These are phyloP conservation scores for Lyophyllum semitale DNA, from an alignment of 768 basidiomycete species.

Conservation along the genomic window DNA sequence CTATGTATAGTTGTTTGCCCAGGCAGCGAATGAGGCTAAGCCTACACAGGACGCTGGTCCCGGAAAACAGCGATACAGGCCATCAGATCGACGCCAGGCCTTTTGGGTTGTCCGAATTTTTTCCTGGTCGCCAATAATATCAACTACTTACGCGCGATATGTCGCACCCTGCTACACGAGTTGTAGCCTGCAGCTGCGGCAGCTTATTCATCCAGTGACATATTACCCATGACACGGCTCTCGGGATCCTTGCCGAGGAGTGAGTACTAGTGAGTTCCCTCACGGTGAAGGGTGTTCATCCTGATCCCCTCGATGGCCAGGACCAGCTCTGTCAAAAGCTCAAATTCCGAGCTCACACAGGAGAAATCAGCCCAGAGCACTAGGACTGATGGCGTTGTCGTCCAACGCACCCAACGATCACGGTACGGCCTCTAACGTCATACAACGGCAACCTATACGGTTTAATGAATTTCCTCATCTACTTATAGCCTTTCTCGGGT, in stretches of 20 bases:
- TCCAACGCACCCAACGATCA: slow-evolving; percentile 12
- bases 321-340: background rate
- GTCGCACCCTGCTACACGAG: no score
- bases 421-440: slow-evolving; percentile 5
- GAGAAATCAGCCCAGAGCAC: background rate
- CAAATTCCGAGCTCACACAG: slow-evolving; percentile 2
- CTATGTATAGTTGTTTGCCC: no score
- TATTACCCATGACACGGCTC: background rate
- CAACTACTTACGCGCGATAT: no score
- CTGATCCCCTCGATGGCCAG: slow-evolving; percentile 8
- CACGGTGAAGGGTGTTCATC: background rate
- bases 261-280: background rate
- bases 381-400: background rate
- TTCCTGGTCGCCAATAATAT: no score
- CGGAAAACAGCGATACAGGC: no score
- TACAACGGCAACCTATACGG: background rate
- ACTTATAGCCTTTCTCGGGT: slow-evolving; percentile 34
- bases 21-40: no score
- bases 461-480: background rate
- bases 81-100: no score
- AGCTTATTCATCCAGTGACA: slow-evolving; percentile 1
- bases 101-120: no score
- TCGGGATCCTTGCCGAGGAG: background rate
- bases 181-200: no score
- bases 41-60: no score